phyloP scores from a whole-genome alignment of 2,329 filamentous ascomycete species.

The Phymatotrichopsis omnivora region DNA sequence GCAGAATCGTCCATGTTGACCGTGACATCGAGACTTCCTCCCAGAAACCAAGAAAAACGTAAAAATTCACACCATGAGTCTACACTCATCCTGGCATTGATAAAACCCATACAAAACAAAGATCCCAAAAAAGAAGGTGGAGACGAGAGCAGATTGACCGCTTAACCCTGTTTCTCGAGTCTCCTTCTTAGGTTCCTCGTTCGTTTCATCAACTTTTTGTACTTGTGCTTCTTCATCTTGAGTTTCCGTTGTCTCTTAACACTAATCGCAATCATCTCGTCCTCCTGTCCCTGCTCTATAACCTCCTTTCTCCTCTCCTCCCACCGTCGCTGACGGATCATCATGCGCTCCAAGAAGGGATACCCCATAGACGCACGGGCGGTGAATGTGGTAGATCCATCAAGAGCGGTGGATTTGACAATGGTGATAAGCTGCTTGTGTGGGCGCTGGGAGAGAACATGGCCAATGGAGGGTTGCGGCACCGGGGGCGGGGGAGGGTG shows the following conservation, averaged over 20 bases:
- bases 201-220: slow-evolving; percentile 96
- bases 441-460: too few relatives aligned
- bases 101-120: too few relatives aligned
- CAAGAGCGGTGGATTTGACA: slow-evolving; percentile 1
- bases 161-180: too few relatives aligned
- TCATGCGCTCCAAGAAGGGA: slow-evolving; percentile 61
- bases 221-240: slow-evolving; percentile 99
- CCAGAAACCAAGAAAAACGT: too few relatives aligned
- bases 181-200: slow-evolving; percentile 82
- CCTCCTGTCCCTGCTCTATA: slow-evolving; percentile 32
- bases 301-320: slow-evolving; percentile 37
- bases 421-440: slow-evolving; percentile 9
- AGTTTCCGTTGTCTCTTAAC: slow-evolving; percentile 86
- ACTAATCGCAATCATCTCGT: slow-evolving; percentile 68
- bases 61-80: too few relatives aligned
- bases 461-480: slow-evolving; percentile 43
- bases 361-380: slow-evolving; percentile 12
- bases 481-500: slow-evolving; percentile 70
- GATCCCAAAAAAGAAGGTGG: too few relatives aligned
- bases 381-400: slow-evolving; percentile 9
- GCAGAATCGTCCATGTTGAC: too few relatives aligned
- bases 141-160: too few relatives aligned
- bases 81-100: too few relatives aligned
- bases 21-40: too few relatives aligned
- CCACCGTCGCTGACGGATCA: slow-evolving; percentile 51